Evolutionary conservation across 169 alveolate species (phyloP).

Genomic region (Plasmodium yoelii): DNA sequence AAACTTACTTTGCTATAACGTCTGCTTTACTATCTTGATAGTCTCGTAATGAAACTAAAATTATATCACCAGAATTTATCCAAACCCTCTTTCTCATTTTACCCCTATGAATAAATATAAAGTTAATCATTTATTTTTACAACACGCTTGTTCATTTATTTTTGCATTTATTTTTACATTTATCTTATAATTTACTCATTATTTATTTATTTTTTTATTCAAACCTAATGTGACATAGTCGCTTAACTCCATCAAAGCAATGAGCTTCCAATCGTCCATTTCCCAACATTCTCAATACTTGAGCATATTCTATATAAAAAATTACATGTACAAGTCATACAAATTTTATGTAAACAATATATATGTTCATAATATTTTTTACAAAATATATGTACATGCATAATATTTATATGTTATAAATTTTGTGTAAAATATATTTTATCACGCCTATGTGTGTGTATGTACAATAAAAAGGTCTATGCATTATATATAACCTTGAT

Average conservation of each 20-base stretch:
- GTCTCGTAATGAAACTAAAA: slow-evolving; percentile 96
- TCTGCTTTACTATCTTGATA: slow-evolving; percentile 99
- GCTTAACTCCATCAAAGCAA: slow-evolving; percentile 97
- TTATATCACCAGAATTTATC: slow-evolving; percentile 97
- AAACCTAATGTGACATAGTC: slow-evolving; percentile 97
- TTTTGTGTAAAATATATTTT: neutral
- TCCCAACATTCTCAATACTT: slow-evolving; percentile 97
- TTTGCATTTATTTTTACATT: neutral
- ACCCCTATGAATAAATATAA: slow-evolving; percentile 85
- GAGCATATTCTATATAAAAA: slow-evolving; percentile 92
- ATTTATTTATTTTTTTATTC: neutral
- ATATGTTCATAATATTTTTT: too few species aligned
- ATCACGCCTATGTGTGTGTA: neutral
- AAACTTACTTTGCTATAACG: slow-evolving; percentile 94
- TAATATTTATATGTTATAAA: neutral
- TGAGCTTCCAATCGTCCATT: slow-evolving; percentile 98
- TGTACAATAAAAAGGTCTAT: too few species aligned
- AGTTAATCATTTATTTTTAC: neutral
- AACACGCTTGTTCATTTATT: neutral
- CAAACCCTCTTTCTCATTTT: slow-evolving; percentile 98
- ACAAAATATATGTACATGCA: neutral
- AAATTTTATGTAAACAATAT: neutral
- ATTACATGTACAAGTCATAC: slow-evolving; percentile 2
- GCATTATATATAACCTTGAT: slow-evolving; percentile 87
- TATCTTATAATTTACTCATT: too few species aligned